Base-by-base conservation (phyloP, 2,329 filamentous ascomycete species). In the Apiospora sp. region DNA sequence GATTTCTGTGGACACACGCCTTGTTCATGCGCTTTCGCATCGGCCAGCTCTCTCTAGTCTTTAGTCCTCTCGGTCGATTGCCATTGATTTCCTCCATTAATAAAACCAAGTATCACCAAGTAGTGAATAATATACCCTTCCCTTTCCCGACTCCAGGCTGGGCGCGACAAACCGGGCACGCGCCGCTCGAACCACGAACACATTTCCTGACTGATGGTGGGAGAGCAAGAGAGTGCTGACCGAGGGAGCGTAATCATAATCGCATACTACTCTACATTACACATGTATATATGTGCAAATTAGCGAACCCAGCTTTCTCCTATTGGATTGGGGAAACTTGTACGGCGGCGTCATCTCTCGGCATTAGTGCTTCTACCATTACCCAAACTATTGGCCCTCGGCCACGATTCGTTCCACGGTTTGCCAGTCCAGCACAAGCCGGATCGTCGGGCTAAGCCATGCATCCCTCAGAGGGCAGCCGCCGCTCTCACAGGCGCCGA, bases 401-500 rank as follows among this genome's bases (percentile, higher is more conserved):
- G 58, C 58, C 41, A 41, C 58, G 22, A 64, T 64, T 41, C 58
- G 58, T 64, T 41, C 58, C 58, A 64, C 58, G 58, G 58, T 64
- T 64, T 22, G 34, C 22, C 34, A n/a, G 34, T 64, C 34, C 58
- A 64, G 58, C 58, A 37, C 58, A 24, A 41, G 54, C 54, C 54
- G 30, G 30, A 64, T 64, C 58, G 30, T 64, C 58, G 22, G 58
- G 30, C 58, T 64, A 64, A 64, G 34, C 58, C 58, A 64, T 64
- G 58, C 41, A 64, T 64, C 76, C 79, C 73, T 76, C 77, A 54
- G 79, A 79, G 68, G 75, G 76, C 72, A 74, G 70, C 72, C 77
- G 78, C 76, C 73, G 77, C 71, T 71, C 73, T 68, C 78, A 78
- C 70, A 77, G 79, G 70, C 80, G 79, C 48, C 81, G 80, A 43